These are phyloP conservation scores for Erythrophleum fordii DNA, from an alignment of 306 rosid species.

Conservation along the genomic window DNA sequence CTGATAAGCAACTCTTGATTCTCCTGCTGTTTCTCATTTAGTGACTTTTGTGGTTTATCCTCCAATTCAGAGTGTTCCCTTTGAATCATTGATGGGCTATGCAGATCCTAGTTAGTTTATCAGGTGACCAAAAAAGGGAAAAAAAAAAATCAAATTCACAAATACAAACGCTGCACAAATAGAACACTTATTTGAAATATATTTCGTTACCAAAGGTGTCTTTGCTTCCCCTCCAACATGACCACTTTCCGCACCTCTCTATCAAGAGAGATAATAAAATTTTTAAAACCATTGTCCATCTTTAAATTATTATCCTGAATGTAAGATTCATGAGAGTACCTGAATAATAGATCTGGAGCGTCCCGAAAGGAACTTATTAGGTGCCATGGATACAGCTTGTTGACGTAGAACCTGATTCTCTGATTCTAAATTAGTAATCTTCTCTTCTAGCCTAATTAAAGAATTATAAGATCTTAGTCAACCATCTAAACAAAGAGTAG, in stretches of 20 bases:
- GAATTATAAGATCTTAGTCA: slow-evolving; percentile 45
- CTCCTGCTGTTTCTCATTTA: slow-evolving; percentile 74
- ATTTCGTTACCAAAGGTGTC: slow-evolving; percentile 58
- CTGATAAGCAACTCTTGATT: slow-evolving; percentile 67
- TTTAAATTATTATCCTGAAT: slow-evolving; percentile 15
- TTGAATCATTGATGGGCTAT: slow-evolving; percentile 67
- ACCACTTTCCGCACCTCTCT: slow-evolving; percentile 80
- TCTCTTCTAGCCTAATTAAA: slow-evolving; percentile 86
- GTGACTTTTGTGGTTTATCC: slow-evolving; percentile 63
- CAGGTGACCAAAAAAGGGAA: slow-evolving; percentile 30
- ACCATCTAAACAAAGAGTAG: slow-evolving; percentile 28
- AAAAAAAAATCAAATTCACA: slow-evolving; percentile 37
- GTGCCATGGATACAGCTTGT: slow-evolving; percentile 92
- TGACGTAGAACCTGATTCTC: slow-evolving; percentile 91
- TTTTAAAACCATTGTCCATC: slow-evolving; percentile 25
- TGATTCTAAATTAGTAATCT: slow-evolving; percentile 76
- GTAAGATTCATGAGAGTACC: slow-evolving; percentile 50
- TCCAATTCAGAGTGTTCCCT: slow-evolving; percentile 66
- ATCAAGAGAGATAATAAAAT: slow-evolving; percentile 48
- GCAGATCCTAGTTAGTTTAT: slow-evolving; percentile 62
- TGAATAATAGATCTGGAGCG: slow-evolving; percentile 83
- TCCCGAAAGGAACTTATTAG: slow-evolving; percentile 80
- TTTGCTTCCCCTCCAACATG: slow-evolving; percentile 67
- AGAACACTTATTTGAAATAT: slow-evolving; percentile 26
- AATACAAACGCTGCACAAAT: slow-evolving; percentile 19